phyloP scores from a whole-genome alignment of 306 rosid genomes.

The Cucurbita maxima region DNA sequence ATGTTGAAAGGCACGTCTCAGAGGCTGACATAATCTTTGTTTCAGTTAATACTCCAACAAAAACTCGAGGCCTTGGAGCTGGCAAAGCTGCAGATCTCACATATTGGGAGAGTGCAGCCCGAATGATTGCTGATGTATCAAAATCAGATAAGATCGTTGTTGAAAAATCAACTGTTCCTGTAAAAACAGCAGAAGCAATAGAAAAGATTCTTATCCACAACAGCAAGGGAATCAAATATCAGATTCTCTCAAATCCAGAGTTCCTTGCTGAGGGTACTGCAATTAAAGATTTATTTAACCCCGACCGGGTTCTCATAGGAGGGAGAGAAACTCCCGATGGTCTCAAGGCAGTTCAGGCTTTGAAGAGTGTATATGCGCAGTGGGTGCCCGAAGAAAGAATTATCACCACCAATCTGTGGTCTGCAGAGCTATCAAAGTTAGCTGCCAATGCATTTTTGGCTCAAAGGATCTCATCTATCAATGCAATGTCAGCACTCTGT shows the following conservation, averaged over 20 bases:
- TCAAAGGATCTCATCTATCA: slow-evolving; percentile 68
- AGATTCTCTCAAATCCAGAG: slow-evolving; percentile 67
- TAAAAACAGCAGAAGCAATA: slow-evolving; percentile 68
- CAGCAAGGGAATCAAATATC: slow-evolving; percentile 41
- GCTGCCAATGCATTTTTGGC: slow-evolving; percentile 82
- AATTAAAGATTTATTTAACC: slow-evolving; percentile 49
- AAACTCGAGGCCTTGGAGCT: slow-evolving; percentile 59
- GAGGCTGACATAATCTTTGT: slow-evolving; percentile 75
- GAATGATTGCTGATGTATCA: slow-evolving; percentile 62
- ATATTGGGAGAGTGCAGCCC: slow-evolving; percentile 77
- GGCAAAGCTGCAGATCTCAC: slow-evolving; percentile 80
- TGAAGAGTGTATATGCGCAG: slow-evolving; percentile 45
- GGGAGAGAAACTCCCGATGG: slow-evolving; percentile 52
- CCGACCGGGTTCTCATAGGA: slow-evolving; percentile 67
- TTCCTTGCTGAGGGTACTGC: slow-evolving; percentile 87
- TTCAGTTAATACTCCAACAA: slow-evolving; percentile 70
- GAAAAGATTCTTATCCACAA: slow-evolving; percentile 51
- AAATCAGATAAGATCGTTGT: slow-evolving; percentile 57
- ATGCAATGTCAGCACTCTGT: slow-evolving; percentile 72
- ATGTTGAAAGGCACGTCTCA: slow-evolving; percentile 47
- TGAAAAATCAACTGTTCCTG: slow-evolving; percentile 82
- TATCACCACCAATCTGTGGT: slow-evolving; percentile 63
- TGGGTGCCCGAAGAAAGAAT: slow-evolving; percentile 74
- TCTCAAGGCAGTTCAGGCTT: slow-evolving; percentile 32
- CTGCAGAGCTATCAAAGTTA: slow-evolving; percentile 68